A percentile compares a stretch with the other conserved stretches of the same genome.
These are phyloP conservation scores for Pleurotus cornucopiae DNA, from an alignment of 768 basidiomycete species.

Conservation along the genomic window DNA sequence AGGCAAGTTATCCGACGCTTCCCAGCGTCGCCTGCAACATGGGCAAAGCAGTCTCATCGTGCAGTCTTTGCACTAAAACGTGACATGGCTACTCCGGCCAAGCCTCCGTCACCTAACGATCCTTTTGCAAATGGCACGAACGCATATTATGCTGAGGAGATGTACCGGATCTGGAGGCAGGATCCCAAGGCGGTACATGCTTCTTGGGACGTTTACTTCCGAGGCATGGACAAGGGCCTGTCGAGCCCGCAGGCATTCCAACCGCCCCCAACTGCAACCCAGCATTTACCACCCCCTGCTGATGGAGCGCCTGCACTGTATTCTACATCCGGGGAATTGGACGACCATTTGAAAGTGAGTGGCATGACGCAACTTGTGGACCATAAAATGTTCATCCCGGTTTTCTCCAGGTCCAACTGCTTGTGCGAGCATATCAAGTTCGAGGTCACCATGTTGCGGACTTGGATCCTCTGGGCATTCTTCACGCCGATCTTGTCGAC, in stretches of 20 bases:
- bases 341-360: conserved; percentile 90
- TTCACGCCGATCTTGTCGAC: conserved; percentile 81
- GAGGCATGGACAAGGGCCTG: conserved; percentile 87
- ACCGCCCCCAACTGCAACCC: conserved; percentile 54
- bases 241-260: conserved; percentile 78
- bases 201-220: conserved; percentile 94
- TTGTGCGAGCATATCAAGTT: conserved; percentile 98
- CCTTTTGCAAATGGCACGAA: conserved; percentile 93
- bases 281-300: conserved; percentile 61
- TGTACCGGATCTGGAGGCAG: conserved; percentile 90
- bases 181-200: conserved; percentile 90
- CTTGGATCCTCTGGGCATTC: conserved; percentile 92
- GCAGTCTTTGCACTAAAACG: conserved; percentile 18
- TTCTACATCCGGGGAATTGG: conserved; percentile 70
- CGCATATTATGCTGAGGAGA: conserved; percentile 93
- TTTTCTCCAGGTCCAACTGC: conserved; percentile 80
- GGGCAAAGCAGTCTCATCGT: conserved; percentile 12
- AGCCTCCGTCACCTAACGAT: conserved; percentile 71
- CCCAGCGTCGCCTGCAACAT: conserved; percentile 17
- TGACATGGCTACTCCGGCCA: conserved; percentile 41
- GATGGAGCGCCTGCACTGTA: conserved; percentile 80
- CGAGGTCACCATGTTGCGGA: conserved; percentile 96
- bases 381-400: conserved; percentile 1
- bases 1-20: conserved; percentile 30
- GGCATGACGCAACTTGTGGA: neutral